Conservation (phyloP, 2,329 filamentous ascomycete genomes). For the Sclerotinia minor region DNA sequence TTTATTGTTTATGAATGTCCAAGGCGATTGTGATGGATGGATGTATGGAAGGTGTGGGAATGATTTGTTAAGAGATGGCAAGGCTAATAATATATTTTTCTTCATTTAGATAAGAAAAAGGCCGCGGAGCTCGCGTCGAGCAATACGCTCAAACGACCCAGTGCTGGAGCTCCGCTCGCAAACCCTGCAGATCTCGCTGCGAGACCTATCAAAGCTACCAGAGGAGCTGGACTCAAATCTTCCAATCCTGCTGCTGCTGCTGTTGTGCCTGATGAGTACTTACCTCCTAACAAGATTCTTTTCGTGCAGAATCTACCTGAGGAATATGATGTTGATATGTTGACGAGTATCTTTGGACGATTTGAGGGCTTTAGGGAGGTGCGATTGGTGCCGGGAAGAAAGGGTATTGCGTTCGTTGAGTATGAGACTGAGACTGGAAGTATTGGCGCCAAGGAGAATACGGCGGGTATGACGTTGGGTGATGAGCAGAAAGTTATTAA, state of each 20-base stretch:
- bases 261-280: constrained; percentile 93
- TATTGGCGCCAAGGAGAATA: constrained; percentile 91
- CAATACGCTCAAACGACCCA: constrained; percentile 72
- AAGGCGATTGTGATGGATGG: background rate
- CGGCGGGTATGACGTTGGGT: constrained; percentile 78
- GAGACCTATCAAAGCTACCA: constrained; percentile 68
- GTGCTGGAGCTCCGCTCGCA: constrained; percentile 43
- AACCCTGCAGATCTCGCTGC: constrained; percentile 48
- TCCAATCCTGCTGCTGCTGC: constrained; percentile 66
- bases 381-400: constrained; percentile 79
- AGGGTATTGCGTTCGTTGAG: constrained; percentile 92
- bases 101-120: constrained; percentile 65
- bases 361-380: constrained; percentile 96
- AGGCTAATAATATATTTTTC: background rate
- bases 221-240: constrained; percentile 74
- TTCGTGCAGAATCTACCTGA: constrained; percentile 92
- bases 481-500: constrained; percentile 77
- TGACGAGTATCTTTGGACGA: constrained; percentile 78
- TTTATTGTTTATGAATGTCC: background rate
- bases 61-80: background rate
- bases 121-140: constrained; percentile 60
- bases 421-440: constrained; percentile 89
- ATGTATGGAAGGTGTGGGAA: background rate
- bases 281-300: constrained; percentile 95
- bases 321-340: constrained; percentile 76